Conservation (phyloP, 1,139 yeast genomes). For the Suhomyces taliae region DNA sequence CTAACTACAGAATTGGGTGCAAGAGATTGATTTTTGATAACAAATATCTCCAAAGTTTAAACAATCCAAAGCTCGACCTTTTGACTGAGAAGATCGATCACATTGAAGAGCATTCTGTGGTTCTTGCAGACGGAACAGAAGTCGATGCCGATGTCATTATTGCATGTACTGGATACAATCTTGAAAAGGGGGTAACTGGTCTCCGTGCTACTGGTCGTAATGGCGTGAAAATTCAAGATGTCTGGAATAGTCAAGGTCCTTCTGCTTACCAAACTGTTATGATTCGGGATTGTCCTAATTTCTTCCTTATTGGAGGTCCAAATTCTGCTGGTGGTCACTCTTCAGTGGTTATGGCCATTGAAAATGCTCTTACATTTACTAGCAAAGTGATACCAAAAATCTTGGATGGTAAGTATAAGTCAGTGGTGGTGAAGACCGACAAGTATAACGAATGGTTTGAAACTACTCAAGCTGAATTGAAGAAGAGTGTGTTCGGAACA, state of each 20-base stretch:
- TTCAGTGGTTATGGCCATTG: slow-evolving; percentile 44
- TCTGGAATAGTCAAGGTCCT: slow-evolving; percentile 36
- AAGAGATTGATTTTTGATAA: slow-evolving; percentile 44
- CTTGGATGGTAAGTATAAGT: slow-evolving; percentile 29
- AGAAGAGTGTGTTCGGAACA: slow-evolving; percentile 38
- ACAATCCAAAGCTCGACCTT: slow-evolving; percentile 33
- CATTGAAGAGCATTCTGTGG: slow-evolving; percentile 30
- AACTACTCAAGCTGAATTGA: slow-evolving; percentile 28
- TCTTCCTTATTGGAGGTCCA: slow-evolving; percentile 42
- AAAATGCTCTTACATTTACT: slow-evolving; percentile 33
- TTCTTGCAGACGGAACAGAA: slow-evolving; percentile 30
- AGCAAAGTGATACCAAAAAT: slow-evolving; percentile 27
- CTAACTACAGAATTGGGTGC: slow-evolving; percentile 45
- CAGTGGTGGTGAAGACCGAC: slow-evolving; percentile 33
- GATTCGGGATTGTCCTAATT: slow-evolving; percentile 37
- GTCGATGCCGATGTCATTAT: slow-evolving; percentile 42
- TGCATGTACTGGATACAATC: slow-evolving; percentile 46
- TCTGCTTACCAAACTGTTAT: slow-evolving; percentile 40
- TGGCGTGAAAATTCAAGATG: slow-evolving; percentile 20
- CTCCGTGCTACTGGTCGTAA: slow-evolving; percentile 29
- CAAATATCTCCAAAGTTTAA: slow-evolving; percentile 34
- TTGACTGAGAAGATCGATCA: slow-evolving; percentile 25
- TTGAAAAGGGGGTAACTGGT: slow-evolving; percentile 20
- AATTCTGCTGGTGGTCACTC: slow-evolving; percentile 48
- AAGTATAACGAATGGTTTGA: slow-evolving; percentile 40